Percentiles rank a stretch among this genome's conserved stretches.
phyloP scores from a whole-genome alignment of 1,139 yeast species.

The Sugiyamaella neomexicana region DNA sequence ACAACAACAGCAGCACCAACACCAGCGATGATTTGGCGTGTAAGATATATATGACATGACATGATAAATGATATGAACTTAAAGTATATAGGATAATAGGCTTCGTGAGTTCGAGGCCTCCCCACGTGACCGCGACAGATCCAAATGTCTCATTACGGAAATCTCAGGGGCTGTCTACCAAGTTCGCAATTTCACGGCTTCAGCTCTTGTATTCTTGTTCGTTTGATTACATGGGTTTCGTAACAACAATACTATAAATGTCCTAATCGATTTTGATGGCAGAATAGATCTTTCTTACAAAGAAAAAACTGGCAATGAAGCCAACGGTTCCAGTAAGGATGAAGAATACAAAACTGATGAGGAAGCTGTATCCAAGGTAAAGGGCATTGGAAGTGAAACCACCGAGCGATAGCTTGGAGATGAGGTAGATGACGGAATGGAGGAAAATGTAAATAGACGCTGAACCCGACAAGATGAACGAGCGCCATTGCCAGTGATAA shows the following conservation, averaged over 20 bases:
- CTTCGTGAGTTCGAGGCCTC: too few relatives aligned
- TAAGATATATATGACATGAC: slow-evolving; percentile 8
- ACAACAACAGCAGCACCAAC: slow-evolving; percentile 32
- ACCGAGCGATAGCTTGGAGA: slow-evolving; percentile 59
- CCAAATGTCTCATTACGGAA: too few relatives aligned
- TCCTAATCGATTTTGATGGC: slow-evolving; percentile 77
- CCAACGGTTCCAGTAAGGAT: slow-evolving; percentile 89
- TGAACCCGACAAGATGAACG: slow-evolving; percentile 86
- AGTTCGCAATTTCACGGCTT: not conserved
- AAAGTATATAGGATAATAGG: not conserved
- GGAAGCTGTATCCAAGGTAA: slow-evolving; percentile 80
- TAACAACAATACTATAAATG: slow-evolving; percentile 1
- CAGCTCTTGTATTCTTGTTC: not conserved
- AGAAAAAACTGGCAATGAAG: slow-evolving; percentile 68
- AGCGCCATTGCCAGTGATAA: slow-evolving; percentile 97
- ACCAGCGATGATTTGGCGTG: slow-evolving; percentile 21
- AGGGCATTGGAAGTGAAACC: slow-evolving; percentile 76
- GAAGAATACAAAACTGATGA: slow-evolving; percentile 71
- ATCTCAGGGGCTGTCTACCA: slow-evolving; percentile 7
- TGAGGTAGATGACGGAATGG: slow-evolving; percentile 64
- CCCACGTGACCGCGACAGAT: too few relatives aligned
- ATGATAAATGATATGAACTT: slow-evolving; percentile 9
- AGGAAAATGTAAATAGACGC: slow-evolving; percentile 80
- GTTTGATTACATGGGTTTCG: not conserved
- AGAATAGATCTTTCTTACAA: slow-evolving; percentile 76